Evolutionary conservation across 148 eudicot species (phyloP).

Genomic region (Agrostemma githago): DNA sequence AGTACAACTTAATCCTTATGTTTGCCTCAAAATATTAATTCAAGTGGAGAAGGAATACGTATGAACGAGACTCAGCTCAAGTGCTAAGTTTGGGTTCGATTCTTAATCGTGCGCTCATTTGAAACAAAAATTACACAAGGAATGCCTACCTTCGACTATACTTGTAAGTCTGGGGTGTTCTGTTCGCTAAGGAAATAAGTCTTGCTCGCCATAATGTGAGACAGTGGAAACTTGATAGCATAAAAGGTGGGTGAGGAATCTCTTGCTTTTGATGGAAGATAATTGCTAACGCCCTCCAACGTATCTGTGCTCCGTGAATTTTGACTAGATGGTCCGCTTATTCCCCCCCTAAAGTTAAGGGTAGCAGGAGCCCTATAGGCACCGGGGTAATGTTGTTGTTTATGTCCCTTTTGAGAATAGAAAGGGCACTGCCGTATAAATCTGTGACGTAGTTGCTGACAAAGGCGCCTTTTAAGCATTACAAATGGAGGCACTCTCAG

Average conservation of each 20-base stretch:
- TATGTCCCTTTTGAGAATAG: neutral
- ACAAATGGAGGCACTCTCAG: constrained; percentile 14
- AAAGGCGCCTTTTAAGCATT: constrained; percentile 9
- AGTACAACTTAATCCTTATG: neutral
- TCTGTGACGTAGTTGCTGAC: constrained; percentile 5
- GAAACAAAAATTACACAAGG: too few relatives aligned
- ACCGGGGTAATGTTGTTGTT: constrained; percentile 9
- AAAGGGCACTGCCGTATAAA: neutral
- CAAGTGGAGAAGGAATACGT: too few relatives aligned
- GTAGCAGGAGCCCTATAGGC: neutral
- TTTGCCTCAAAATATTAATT: neutral
- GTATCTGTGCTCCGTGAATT: constrained; percentile 5
- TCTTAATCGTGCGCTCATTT: too few relatives aligned
- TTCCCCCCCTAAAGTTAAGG: neutral
- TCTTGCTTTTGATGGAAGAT: constrained; percentile 2
- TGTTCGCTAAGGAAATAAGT: neutral
- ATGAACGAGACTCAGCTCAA: too few relatives aligned
- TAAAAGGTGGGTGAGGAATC: neutral
- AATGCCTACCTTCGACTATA: too few relatives aligned
- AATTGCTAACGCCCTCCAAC: constrained; percentile 5
- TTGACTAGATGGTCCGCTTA: constrained; percentile 16
- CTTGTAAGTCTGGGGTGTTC: neutral
- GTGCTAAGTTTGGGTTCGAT: too few relatives aligned
- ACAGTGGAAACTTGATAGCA: constrained; percentile 8
- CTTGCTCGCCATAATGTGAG: neutral